Base-by-base conservation (phyloP, 2,329 filamentous ascomycete genomes). In the Pseudogymnoascus sp. region DNA sequence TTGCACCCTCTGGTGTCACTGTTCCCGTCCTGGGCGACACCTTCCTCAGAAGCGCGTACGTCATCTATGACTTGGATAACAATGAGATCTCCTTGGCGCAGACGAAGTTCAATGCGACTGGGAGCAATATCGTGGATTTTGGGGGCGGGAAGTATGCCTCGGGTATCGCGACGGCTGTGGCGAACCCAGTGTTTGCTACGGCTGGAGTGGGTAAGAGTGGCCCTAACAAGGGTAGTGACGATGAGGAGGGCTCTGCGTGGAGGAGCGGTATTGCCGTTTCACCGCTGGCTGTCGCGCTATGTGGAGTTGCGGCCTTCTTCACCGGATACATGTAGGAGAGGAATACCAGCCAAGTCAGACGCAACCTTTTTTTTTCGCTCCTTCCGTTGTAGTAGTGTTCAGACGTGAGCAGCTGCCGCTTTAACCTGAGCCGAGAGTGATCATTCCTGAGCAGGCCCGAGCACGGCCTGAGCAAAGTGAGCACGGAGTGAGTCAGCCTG, bases 1-100 rank as follows among this genome's bases (percentile, higher is more conserved):
- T 91, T 65, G 78, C 82, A 2, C 84, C 86, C 1, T 79, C 85
- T 1, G 79, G 79, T 2, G 66, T 72, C 1, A 77, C 79, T 31
- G 80, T 81, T n/a, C 79, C 81, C 45, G 82, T 90, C 1, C 76
- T 92, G 29, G 88, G 88, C 13, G 88, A 91, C 70, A 89, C 88
- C 0, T 92, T 92, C 72, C 76, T 92, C 61, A 80, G 88, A 58
- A 87, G 85, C 36, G 88, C 88, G 0, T 92, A 92, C 67, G 81
- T 90, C 12, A 88, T 92, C 9, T 91, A 89, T 71, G 87, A 91
- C 71, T 77, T 90, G 21, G 82, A 79, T 29, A 89, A 88, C 72
- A 85, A 90, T 71, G 79, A 88, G 73, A 85, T 91, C 66, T 87
- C 85, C 1, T 74, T 91, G 33, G 88, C 87, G 1, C 84, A 87